Percentiles rank a stretch among this genome's conserved stretches.
Conservation (phyloP, 75 land plant species). For the Picea glauca region DNA sequence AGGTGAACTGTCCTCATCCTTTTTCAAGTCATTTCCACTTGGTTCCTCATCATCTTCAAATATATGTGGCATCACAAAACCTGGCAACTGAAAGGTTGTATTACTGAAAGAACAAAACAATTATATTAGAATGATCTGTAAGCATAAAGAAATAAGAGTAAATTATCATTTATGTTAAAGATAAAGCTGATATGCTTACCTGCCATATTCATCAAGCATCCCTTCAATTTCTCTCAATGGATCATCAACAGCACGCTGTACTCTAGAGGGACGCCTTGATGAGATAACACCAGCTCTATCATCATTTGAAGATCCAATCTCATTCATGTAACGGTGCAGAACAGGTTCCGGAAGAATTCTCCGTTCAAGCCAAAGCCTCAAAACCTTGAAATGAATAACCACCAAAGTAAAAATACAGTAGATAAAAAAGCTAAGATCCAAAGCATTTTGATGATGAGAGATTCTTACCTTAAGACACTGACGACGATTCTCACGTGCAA, state of each 20-base stretch:
- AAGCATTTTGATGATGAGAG: background rate
- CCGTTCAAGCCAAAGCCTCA: constrained; percentile 90
- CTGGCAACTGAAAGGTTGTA: constrained; percentile 82
- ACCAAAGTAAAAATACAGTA: background rate
- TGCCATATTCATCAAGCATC: constrained; percentile 98
- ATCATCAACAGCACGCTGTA: constrained; percentile 92
- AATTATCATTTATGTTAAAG: background rate
- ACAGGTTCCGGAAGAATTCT: constrained; percentile 81
- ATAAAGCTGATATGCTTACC: constrained; percentile 35
- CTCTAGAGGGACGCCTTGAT: constrained; percentile 75
- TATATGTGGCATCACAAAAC: constrained; percentile 53
- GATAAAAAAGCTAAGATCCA: background rate
- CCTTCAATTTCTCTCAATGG: constrained; percentile 99
- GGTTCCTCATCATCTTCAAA: constrained; percentile 74
- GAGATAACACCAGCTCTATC: constrained; percentile 46
- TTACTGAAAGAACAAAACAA: constrained; percentile 55
- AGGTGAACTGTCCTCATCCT: constrained; percentile 12
- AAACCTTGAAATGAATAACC: constrained; percentile 47
- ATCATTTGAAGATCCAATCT: constrained; percentile 77
- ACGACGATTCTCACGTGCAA: constrained; percentile 93
- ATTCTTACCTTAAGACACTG: constrained; percentile 85
- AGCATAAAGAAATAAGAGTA: background rate
- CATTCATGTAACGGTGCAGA: constrained; percentile 75
- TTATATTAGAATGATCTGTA: background rate
- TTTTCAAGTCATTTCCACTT: constrained; percentile 15